These are phyloP conservation scores for Kazachstania kunashirensis DNA, from an alignment of 805 yeast genomes.

Conservation along the genomic window DNA sequence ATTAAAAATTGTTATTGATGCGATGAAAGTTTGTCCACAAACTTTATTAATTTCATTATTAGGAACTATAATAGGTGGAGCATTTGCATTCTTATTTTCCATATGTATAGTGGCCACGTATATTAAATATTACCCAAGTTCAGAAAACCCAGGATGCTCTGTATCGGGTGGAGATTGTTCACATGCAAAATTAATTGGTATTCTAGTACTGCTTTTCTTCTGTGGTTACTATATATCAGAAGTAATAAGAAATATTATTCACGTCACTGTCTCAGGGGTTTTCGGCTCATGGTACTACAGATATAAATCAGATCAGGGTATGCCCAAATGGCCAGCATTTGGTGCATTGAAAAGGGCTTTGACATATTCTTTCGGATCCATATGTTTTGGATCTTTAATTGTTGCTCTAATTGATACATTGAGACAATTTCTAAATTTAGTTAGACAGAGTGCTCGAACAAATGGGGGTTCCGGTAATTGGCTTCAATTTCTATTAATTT, in stretches of 20 bases:
- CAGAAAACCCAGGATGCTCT: slow-evolving; percentile 43
- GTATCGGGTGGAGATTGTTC: slow-evolving; percentile 46
- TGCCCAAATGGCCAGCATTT: slow-evolving; percentile 69
- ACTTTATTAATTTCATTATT: slow-evolving; percentile 49
- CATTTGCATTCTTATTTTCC: slow-evolving; percentile 56
- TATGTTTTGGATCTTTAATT: slow-evolving; percentile 74
- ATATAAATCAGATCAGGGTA: slow-evolving; percentile 63
- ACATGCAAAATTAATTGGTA: slow-evolving; percentile 53
- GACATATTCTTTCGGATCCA: slow-evolving; percentile 82
- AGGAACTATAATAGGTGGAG: slow-evolving; percentile 51
- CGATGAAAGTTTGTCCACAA: slow-evolving; percentile 63
- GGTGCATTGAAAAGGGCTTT: slow-evolving; percentile 74
- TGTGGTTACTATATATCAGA: slow-evolving; percentile 80
- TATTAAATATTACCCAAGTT: slow-evolving; percentile 59
- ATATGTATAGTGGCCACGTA: slow-evolving; percentile 66
- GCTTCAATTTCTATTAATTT: slow-evolving; percentile 42
- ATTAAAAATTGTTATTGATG: slow-evolving; percentile 63
- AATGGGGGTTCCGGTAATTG: slow-evolving; percentile 42
- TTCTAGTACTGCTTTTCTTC: slow-evolving; percentile 64
- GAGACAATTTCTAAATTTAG: slow-evolving; percentile 42
- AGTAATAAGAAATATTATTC: slow-evolving; percentile 70
- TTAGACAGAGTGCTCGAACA: slow-evolving; percentile 33
- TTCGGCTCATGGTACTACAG: slow-evolving; percentile 90
- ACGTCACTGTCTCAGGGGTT: slow-evolving; percentile 72
- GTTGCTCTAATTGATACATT: slow-evolving; percentile 63